These are phyloP conservation scores for Cryptosporidium xiaoi DNA, from an alignment of 169 alveolate genomes.

Conservation along the genomic window DNA sequence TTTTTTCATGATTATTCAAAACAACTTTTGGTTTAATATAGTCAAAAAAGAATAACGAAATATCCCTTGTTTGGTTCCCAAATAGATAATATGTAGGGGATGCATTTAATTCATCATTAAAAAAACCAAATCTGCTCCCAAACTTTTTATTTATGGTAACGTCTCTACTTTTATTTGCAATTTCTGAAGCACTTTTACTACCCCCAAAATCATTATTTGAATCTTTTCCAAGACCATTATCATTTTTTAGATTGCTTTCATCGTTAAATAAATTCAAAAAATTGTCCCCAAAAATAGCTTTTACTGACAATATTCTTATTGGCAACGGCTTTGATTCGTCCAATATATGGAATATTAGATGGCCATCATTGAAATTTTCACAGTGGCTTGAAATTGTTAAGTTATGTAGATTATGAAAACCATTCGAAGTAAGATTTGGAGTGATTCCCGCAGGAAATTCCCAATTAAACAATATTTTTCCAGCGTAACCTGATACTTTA, in stretches of 20 bases:
- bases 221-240: slow-evolving; percentile 15
- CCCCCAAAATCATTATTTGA: neutral
- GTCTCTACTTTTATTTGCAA: neutral
- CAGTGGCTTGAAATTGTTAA: slow-evolving; percentile 36
- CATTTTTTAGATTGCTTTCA: neutral
- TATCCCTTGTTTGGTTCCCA: slow-evolving; percentile 33
- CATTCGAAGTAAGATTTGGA: slow-evolving; percentile 33
- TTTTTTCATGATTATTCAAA: neutral
- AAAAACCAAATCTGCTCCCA: neutral
- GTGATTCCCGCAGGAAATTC: slow-evolving; percentile 65
- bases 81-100: neutral
- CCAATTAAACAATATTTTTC: slow-evolving; percentile 47
- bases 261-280: slow-evolving; percentile 31
- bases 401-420: slow-evolving; percentile 62
- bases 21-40: slow-evolving; percentile 36
- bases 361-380: slow-evolving; percentile 62
- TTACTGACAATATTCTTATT: slow-evolving; percentile 30
- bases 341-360: slow-evolving; percentile 36
- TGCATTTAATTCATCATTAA: neutral
- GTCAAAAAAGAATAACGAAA: slow-evolving; percentile 25
- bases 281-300: slow-evolving; percentile 51
- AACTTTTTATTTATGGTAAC: neutral
- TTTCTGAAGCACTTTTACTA: neutral
- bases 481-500: slow-evolving; percentile 69
- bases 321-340: slow-evolving; percentile 43